Evolutionary conservation across 805 yeast species (phyloP), one percentile per base, ranked within the genome.

Genomic region (Barnettozyma populi): DNA sequence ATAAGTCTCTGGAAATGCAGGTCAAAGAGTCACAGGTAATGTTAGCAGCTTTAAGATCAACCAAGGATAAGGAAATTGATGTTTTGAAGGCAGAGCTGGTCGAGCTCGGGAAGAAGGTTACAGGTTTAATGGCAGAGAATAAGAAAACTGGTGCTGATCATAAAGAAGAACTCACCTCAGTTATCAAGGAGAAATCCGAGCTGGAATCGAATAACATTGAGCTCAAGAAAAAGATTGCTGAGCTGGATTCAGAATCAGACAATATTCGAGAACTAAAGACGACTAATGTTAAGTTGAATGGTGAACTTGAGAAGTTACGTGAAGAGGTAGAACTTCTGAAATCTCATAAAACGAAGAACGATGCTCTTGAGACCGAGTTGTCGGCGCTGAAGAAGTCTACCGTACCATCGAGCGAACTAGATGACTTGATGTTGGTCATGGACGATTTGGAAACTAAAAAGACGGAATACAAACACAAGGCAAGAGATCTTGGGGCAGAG

Each of bases 381-480:
- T 48, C 46, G 24, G 27, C 38, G 5, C 13, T 59, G 29, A 55
- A 59, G 41, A 41, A 44, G 6, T 21, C 40, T 1, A 54, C 52
- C 24, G 82, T 75, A 14, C 74, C 80, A 2, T 73, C 71, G 52
- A 59, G 75, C 2, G 87, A 82, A 23, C 59, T 81, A 10, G 96
- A 89, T 56, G 95, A 87, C 52, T 64, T 89, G 57, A 76, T 89
- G 80, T 65, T 88, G 21, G 68, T 90, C 18, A 79, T 90, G 63
- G 78, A 85, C 18, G 95, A 87, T 41, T 68, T 88, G 55, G 95
- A 89, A 50, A 89, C 84, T 43, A 78, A 76, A 53, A 79, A 79
- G 48, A 68, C 72, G 27, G 71, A 71, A 52, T 82, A 86, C 61
- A 83, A 82, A 58, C 57, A 64, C 7, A 72, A 69, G 49, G 70